Conservation (phyloP, 768 basidiomycete genomes). For the Phanerochaete sordida region DNA sequence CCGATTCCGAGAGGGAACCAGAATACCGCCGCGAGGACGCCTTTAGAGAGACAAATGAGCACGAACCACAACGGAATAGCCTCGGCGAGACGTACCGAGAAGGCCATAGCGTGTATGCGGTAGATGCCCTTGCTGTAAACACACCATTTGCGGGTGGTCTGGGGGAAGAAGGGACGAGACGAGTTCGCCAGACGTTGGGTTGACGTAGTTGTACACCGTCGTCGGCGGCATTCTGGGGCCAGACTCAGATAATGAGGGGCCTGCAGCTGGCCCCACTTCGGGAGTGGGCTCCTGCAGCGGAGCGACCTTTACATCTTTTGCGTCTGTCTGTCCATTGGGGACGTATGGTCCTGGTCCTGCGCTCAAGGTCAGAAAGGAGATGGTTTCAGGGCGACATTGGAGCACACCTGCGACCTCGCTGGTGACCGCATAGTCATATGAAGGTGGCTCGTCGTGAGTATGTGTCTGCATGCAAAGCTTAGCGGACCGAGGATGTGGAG, state of each 20-base stretch:
- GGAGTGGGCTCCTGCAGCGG: neutral
- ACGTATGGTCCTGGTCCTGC: constrained; percentile 18
- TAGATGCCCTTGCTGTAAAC: constrained; percentile 78
- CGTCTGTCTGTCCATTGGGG: constrained; percentile 14
- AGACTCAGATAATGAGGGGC: constrained; percentile 19
- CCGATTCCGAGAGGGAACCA: constrained; percentile 88
- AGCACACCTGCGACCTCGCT: constrained; percentile 11
- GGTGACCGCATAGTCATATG: constrained; percentile 24
- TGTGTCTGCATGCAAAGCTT: neutral
- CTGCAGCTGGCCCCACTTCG: constrained; percentile 9
- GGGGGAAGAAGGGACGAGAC: constrained; percentile 65
- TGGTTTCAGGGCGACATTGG: neutral
- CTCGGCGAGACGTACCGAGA: constrained; percentile 48
- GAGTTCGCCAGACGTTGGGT: constrained; percentile 46
- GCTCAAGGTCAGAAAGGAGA: neutral
- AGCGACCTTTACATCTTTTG: constrained; percentile 19
- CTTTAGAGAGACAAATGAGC: constrained; percentile 31
- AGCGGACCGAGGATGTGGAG: no score
- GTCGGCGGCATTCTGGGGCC: constrained; percentile 38
- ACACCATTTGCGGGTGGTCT: constrained; percentile 79
- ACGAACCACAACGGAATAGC: constrained; percentile 1
- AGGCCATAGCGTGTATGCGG: constrained; percentile 63
- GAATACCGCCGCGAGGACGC: constrained; percentile 75
- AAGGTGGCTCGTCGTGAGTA: constrained; percentile 23
- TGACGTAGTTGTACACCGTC: constrained; percentile 64